Base-by-base conservation (phyloP, 2,329 filamentous ascomycete species). In the Teratosphaeria pseudoeucalypti region DNA sequence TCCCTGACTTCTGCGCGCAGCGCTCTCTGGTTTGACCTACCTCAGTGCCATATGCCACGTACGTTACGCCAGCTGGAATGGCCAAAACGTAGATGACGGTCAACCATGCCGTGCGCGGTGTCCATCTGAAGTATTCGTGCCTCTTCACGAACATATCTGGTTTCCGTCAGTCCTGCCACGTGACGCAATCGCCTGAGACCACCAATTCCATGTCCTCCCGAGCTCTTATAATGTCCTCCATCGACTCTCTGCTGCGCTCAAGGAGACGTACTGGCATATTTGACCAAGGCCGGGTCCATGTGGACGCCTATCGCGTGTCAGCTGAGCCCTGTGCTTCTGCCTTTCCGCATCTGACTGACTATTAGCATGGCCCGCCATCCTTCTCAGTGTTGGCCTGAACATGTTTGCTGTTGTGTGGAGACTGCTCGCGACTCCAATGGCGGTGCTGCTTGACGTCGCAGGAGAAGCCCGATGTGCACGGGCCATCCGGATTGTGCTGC, bases 111-210 rank as follows among this genome's bases (percentile, higher is more conserved):
- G 90, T 95, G 70, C 88, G 82, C 57, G 85, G 83, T 39, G 88
- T 97, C 90, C 90, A 97, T 75, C 90, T 84, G 83, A 97, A 99
- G 83, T 90, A 96, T 78, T 90, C 90, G 83, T 92, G 87, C 66
- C 94, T 88, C 79, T 89, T 90, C 71, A 83, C 80, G 71, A 82
- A 84, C 85, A 96, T 89, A 74, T 88, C 92, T 96, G 52, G 29
- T 14, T 19, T 12, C 11, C 23, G 58, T 65, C 52, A 64, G 58
- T 58, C n/a, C 37, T 34, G 19, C 11, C 34, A 14, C 1, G 10
- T 27, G 32, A 11, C 60, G 3, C 27, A 49, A 39, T 14, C 54
- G 19, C 26, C 9, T 32, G n/a, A 19, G 34, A 27, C 11, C 32
- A 37, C 43, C 23, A 47, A 14, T 37, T 57, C 27, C 54, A 52